Base-by-base conservation (phyloP, 176 grass and related monocot species). In the Aegilops speltoides region DNA sequence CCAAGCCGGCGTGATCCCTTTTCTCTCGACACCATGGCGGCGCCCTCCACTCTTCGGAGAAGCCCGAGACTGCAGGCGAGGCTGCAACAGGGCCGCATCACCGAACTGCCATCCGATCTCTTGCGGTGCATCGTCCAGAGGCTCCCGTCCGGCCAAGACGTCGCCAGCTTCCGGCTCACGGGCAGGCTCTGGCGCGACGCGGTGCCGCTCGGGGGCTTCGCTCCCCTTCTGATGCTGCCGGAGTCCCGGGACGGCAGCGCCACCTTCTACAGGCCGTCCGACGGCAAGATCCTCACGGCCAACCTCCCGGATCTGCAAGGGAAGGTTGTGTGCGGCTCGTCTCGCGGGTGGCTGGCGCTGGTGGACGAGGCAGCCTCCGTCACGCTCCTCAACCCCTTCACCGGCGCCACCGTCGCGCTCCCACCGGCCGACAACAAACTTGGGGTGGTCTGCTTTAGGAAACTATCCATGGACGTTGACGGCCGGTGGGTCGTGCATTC, bases 311-410 rank as follows among this genome's bases (percentile, higher is more conserved):
- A 3, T 2, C 2, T 67, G 2, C 24, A 8, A 3, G 43, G 79
- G 26, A 82, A 82, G 43, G 79, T 23, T 20, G 11, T 36, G 28
- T 69, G 43, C 72, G 86, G 80, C 45, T 60, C 72, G 9, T 88
- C 86, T 13, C 19, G 10, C 1, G 79, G 86, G 1, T 88, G 86
- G 86, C 71, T 88, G 60, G 69, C 63, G 31, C 73, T 88, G 10
- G 43, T 78, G 25, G 86, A 88, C 79, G 79, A 77, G 70, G 36
- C n/a, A 17, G 40, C 64, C 13, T 23, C 62, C 46, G 72, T 88
- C 25, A 60, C 80, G 19, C 86, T 88, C 23, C 63, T 84, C 14
- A 88, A 88, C 37, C 86, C 86, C 5, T 83, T 83, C 73, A 83
- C 80, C 1, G 34, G 46, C 8, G 40, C 8, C 72, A 24, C 46